Base-by-base conservation (phyloP, 2,329 filamentous ascomycete species). In the Salinomyces thailandicus region DNA sequence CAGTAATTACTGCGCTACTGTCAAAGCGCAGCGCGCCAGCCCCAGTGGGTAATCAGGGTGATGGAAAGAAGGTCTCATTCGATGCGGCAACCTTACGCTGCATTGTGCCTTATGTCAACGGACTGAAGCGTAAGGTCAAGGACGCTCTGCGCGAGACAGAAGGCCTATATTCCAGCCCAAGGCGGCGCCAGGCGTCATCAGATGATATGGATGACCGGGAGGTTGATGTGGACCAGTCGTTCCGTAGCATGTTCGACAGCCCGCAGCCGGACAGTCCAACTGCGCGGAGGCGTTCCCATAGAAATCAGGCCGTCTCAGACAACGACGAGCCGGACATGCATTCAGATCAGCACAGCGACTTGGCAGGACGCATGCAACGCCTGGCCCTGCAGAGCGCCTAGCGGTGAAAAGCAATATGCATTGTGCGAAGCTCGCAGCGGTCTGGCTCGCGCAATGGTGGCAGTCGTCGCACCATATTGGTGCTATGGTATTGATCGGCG, bases 41-140 rank as follows among this genome's bases (percentile, higher is more conserved):
- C 26, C n/a, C n/a, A n/a, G n/a, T n/a, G n/a, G n/a, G n/a, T n/a
- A n/a, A n/a, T n/a, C n/a, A n/a, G n/a, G n/a, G n/a, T n/a, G n/a
- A n/a, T n/a, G n/a, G n/a, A n/a, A 66, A 67, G 46, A 79, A 78
- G 48, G 68, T 79, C n/a, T 73, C 74, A 0, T 80, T 80, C 50
- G 75, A 79, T 49, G 79, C 75, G 2, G 72, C 72, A 17, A 79
- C 76, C 29, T 63, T 80, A 11, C 67, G 69, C 45, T 72, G 77
- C 50, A 72, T 80, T 38, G 75, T 80, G 17, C 67, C 67, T 3
- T 68, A 69, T 46, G 67, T 69, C 28, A 63, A 58, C 39, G 61
- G 60, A 7, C 54, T 70, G 38, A 66, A 63, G 38, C 63, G 63
- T 22, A 63, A 62, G 48, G 65, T 68, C 33, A 69, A 68, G 47